Evolutionary conservation across 2,329 filamentous ascomycete species (phyloP).

Genomic region (Aphanocladium album): DNA sequence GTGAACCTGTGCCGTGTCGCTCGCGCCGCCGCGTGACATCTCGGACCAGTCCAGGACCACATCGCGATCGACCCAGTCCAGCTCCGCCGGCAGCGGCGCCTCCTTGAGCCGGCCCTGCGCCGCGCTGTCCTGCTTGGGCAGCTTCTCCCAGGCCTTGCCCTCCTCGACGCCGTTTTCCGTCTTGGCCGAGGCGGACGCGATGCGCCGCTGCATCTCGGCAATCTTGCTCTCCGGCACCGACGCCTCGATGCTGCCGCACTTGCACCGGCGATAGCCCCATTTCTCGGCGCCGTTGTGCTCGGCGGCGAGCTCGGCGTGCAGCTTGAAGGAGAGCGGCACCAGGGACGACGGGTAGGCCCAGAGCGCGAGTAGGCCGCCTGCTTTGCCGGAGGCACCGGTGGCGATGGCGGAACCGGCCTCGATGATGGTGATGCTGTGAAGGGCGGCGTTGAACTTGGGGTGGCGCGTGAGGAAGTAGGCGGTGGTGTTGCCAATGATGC

Average conservation of each 20-base stretch:
- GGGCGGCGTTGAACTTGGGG: conserved; percentile 67
- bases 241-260: conserved; percentile 58
- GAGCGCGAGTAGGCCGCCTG: conserved; percentile 80
- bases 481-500: conserved; percentile 86
- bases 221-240: conserved; percentile 25
- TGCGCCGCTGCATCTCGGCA: neutral
- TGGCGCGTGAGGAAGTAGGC: conserved; percentile 90
- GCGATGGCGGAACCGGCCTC: conserved; percentile 81
- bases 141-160: conserved; percentile 52
- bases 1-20: conserved; percentile 88
- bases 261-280: conserved; percentile 83
- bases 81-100: conserved; percentile 64
- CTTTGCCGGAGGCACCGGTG: conserved; percentile 90
- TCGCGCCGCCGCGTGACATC: conserved; percentile 66
- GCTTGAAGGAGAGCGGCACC: conserved; percentile 76
- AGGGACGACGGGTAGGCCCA: conserved; percentile 88
- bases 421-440: conserved; percentile 76
- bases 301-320: conserved; percentile 79
- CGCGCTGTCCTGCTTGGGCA: conserved; percentile 53
- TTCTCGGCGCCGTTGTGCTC: conserved; percentile 71
- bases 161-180: conserved; percentile 23
- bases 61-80: conserved; percentile 77
- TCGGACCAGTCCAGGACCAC: conserved; percentile 66
- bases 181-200: neutral
- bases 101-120: conserved; percentile 45